phyloP scores from a whole-genome alignment of 345 rosid species.

The Eucalyptus erythrocorys region DNA sequence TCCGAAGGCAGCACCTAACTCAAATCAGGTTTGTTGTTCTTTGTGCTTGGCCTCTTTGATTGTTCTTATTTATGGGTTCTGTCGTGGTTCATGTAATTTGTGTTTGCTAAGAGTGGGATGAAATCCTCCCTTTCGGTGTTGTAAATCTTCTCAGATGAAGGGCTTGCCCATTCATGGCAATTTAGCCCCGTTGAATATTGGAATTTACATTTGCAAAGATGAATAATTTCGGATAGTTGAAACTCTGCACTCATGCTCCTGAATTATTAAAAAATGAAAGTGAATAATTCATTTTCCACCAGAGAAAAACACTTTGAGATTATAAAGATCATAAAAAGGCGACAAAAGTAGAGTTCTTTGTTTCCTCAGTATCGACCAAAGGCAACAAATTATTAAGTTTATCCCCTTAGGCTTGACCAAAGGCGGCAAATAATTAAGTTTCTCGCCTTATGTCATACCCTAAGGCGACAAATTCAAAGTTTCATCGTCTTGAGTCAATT shows the following conservation, averaged over 20 bases:
- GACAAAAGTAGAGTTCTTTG: not conserved
- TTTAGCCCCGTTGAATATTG: not conserved
- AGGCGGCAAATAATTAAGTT: not conserved
- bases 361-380: not conserved
- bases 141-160: not conserved
- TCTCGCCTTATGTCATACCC: not conserved
- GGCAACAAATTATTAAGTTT: not conserved
- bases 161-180: not conserved
- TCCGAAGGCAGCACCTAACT: not conserved
- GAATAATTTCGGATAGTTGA: not conserved
- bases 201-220: not conserved
- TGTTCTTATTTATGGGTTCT: not conserved
- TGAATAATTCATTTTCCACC: not conserved
- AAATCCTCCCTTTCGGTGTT: not conserved
- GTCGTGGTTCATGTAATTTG: not conserved
- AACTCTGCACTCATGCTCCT: not conserved
- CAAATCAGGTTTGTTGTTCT: not conserved
- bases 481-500: not conserved
- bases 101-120: not conserved
- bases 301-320: not conserved
- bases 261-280: not conserved
- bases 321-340: not conserved
- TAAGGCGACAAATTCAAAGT: not conserved
- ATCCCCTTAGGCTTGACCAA: not conserved
- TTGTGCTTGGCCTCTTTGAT: not conserved